Conservation (phyloP, 108 stramenopile genomes). For the Bacterosira constricta region DNA sequence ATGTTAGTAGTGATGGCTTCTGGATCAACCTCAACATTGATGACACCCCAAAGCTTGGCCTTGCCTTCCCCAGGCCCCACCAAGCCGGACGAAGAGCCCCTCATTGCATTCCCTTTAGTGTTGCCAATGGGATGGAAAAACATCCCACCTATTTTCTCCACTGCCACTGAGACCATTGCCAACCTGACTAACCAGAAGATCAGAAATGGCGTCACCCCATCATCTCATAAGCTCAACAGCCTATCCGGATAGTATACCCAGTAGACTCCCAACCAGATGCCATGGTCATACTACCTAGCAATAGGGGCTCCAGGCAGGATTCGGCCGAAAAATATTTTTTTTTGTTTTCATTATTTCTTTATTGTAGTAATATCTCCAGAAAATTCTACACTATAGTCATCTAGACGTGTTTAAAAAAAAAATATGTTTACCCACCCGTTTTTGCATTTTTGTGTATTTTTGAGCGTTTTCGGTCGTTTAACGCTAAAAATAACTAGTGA, state of each 20-base stretch:
- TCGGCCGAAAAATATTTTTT: too few species aligned
- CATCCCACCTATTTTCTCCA: conserved; percentile 13
- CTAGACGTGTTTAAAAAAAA: too few species aligned
- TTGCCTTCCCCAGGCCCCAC: not conserved
- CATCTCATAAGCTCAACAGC: not conserved
- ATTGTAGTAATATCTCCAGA: too few species aligned
- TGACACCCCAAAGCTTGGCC: conserved; percentile 13
- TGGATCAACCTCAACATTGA: not conserved
- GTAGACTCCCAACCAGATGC: not conserved
- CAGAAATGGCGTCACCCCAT: not conserved
- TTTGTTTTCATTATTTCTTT: too few species aligned
- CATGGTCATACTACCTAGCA: not conserved
- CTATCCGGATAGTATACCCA: not conserved
- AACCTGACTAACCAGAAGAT: not conserved
- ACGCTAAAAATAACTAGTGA: too few species aligned
- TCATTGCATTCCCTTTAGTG: conserved; percentile 12
- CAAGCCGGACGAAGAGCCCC: not conserved
- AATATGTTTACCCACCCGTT: too few species aligned
- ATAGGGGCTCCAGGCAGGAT: too few species aligned
- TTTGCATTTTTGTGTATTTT: too few species aligned
- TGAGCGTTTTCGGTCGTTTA: too few species aligned
- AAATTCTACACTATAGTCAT: too few species aligned
- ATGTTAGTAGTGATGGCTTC: conserved; percentile 1
- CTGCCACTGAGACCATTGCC: conserved; percentile 1
- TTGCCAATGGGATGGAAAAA: not conserved